Evolutionary conservation across 208 protist species (phyloP), one percentile per base, ranked within the genome.

Genomic region (Balamuthia mandrillaris): DNA sequence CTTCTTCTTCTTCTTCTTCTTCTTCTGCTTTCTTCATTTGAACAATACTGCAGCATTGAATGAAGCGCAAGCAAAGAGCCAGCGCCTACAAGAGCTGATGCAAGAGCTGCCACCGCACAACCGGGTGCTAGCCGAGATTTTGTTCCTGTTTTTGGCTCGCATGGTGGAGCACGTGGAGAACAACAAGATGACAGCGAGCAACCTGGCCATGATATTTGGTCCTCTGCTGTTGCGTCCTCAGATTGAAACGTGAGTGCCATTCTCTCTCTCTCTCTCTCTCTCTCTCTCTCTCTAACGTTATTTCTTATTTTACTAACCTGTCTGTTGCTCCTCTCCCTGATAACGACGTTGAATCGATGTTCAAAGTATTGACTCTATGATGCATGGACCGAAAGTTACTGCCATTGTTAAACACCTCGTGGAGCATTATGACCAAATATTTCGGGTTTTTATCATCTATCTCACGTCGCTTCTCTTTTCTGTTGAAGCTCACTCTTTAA

Each of bases 111-210:
- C 56, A 27, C 10, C 56, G n/a, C 56, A 27, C 56, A 63, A 63
- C 56, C 18, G 56, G 18, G 56, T 33, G 31, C 27, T 63, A 1
- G 56, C 56, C 5, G 31, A 63, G 56, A 33, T 63, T 27, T 33
- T 63, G n/a, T 68, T 68, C 31, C 60, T 68, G 18, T 41, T 33
- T 21, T 37, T 68, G 60, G 60, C 31, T 18, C 60, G 29, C 60
- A 16, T 68, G 24, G 60, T 29, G 42, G 39, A 75, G 5, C 65
- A 75, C 42, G 16, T 44, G 24, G 24, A 45, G 5, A 18, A 29
- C 65, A 75, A 75, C 21, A n/a, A 33, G 21, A 75, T 75, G 65
- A 75, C 9, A 37, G 45, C 65, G 42, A 51, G 42, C 65, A 75
- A 75, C 24, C 39, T 75, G 1, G 65, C 65, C 42, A 75, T 75